Evolutionary conservation across 345 rosid species (phyloP).

Genomic region (Gossypioides kirkii): DNA sequence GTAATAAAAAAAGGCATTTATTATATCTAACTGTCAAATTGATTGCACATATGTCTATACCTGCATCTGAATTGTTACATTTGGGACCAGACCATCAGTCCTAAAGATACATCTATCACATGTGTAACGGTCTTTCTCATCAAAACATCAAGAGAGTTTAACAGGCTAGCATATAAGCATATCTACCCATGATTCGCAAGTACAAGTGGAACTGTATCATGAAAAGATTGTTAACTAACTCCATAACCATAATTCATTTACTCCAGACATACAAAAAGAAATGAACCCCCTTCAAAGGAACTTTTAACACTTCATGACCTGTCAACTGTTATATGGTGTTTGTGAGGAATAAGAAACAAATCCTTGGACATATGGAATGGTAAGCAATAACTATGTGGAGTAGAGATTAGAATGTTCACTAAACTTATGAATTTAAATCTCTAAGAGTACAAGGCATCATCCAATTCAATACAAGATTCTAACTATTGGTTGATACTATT

Average conservation of each 20-base stretch:
- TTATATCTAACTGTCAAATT: not conserved
- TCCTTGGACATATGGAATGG: not conserved
- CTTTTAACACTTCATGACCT: not conserved
- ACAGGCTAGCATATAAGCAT: not conserved
- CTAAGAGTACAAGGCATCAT: not conserved
- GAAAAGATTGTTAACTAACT: not conserved
- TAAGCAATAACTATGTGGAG: not conserved
- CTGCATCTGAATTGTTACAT: not conserved
- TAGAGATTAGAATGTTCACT: not conserved
- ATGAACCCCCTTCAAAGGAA: not conserved
- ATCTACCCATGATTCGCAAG: not conserved
- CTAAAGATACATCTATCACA: not conserved
- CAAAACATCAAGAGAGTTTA: not conserved
- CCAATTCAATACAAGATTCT: not conserved
- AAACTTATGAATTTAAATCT: not conserved
- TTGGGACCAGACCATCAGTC: not conserved
- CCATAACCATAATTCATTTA: not conserved
- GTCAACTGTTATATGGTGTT: not conserved
- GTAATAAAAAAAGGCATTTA: not conserved
- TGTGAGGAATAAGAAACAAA: not conserved
- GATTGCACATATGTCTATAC: not conserved
- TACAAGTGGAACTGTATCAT: not conserved
- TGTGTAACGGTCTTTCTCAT: not conserved
- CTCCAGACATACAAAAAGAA: not conserved
- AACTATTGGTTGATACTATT: too few relatives aligned